Percentiles rank a stretch among this genome's conserved stretches.
Conservation (phyloP, 192 early-diverging fungal species). For the Gonapodya prolifera region DNA sequence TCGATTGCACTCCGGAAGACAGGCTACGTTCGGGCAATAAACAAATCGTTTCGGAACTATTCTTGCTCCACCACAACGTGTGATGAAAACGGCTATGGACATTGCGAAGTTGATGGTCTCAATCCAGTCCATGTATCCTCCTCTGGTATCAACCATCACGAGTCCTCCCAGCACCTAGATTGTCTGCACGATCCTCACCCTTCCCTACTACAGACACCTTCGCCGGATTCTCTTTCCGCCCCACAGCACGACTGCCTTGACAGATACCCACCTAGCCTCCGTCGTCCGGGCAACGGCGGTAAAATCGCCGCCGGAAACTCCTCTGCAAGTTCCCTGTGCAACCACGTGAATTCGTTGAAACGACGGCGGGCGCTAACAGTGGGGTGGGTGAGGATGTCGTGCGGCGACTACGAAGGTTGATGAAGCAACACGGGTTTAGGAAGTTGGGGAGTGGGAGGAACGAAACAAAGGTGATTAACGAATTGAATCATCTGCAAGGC, state of each 20-base stretch:
- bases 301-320: slow-evolving; percentile 73
- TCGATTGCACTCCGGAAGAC: too few species aligned
- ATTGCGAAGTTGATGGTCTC: too few species aligned
- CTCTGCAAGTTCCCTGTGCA: slow-evolving; percentile 56
- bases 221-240: background rate
- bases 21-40: too few species aligned
- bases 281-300: slow-evolving; percentile 84
- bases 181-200: too few species aligned
- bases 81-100: too few species aligned
- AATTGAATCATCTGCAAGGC: background rate
- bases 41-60: too few species aligned
- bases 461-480: background rate
- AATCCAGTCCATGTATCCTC: too few species aligned
- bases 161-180: background rate
- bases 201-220: too few species aligned
- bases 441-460: background rate
- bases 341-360: slow-evolving; percentile 91
- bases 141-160: background rate
- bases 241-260: too few species aligned
- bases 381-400: slow-evolving; percentile 35
- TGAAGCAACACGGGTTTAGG: background rate
- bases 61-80: too few species aligned
- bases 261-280: slow-evolving; percentile 62
- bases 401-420: slow-evolving; percentile 32
- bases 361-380: slow-evolving; percentile 65